phyloP scores from a whole-genome alignment of 495 filamentous ascomycete genomes.

The Haplographium delicatum region DNA sequence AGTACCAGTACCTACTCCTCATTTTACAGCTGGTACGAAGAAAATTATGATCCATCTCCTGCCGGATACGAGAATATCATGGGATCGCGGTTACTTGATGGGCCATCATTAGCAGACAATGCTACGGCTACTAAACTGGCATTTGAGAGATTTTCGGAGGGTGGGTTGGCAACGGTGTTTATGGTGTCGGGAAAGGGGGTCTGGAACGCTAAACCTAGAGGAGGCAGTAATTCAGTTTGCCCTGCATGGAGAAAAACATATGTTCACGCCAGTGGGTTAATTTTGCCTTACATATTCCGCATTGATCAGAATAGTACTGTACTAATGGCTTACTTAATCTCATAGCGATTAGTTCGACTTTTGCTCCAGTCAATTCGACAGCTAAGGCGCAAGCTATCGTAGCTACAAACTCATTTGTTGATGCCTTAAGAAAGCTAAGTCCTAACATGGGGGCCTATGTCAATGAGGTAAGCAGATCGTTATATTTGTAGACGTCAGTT shows the following conservation, averaged over 20 bases:
- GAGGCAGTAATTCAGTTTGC: constrained; percentile 30
- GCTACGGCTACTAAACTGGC: constrained; percentile 22
- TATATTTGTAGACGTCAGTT: too few species aligned
- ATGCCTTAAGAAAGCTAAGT: constrained; percentile 7
- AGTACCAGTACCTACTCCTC: constrained; percentile 38
- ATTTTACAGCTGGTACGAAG: constrained; percentile 43
- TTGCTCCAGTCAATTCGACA: not conserved
- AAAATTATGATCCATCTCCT: constrained; percentile 23
- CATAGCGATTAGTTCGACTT: not conserved
- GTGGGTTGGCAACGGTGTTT: constrained; percentile 18
- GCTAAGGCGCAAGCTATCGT: not conserved
- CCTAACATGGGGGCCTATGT: constrained; percentile 15
- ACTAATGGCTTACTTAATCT: too few species aligned
- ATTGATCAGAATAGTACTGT: not conserved
- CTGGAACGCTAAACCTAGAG: constrained; percentile 28
- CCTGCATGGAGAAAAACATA: constrained; percentile 41
- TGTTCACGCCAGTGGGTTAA: constrained; percentile 25
- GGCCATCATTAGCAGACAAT: constrained; percentile 25
- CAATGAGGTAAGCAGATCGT: constrained; percentile 36
- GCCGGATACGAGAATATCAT: constrained; percentile 36
- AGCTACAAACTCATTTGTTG: constrained; percentile 1
- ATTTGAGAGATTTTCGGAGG: constrained; percentile 11
- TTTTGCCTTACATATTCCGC: not conserved
- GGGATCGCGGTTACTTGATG: constrained; percentile 35
- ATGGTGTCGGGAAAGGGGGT: constrained; percentile 39